Evolutionary conservation across 2,329 filamentous ascomycete species (phyloP), one percentile per base, ranked within the genome.

Genomic region (Mycosphaerelloides madeirae): DNA sequence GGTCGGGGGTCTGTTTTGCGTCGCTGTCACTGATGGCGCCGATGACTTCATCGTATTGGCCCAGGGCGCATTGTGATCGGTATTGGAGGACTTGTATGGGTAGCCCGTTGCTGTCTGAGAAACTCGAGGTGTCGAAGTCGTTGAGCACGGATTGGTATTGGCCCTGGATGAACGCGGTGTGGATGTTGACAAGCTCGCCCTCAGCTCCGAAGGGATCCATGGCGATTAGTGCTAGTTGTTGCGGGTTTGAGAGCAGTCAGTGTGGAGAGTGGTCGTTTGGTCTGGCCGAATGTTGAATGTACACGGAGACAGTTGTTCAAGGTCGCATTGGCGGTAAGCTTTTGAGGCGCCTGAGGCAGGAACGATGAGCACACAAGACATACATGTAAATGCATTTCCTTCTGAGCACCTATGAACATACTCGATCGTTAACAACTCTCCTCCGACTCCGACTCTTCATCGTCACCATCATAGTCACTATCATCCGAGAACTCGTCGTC

Each of bases 21-120:
- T 78, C 79, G 48, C 78, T 79, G 64, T 81, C 75, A 36, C 85
- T 76, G 45, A 80, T 68, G 20, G 87, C 81, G 46, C 79, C 75
- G 43, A 88, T 70, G 8, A 93, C 89, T 52, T 84, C 78, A 52
- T 83, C 74, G 50, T 83, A 79, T 63, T 95, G 81, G 43, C 88
- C 87, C 6, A 91, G 78, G 40, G 89, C 89, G 60, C 95, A 81
- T 63, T 84, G 84, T 33, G 91, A 83, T 64, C 93, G 87, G 52
- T 91, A 80, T 64, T 84, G 77, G 44, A 97, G 80, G 34, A 95
- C 72, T 46, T 83, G 83, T 31, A 87, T 85, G 32, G 87, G 80
- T 12, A 89, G 75, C 36, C 76, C 75, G 71, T 96, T 96, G 60
- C 85, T 81, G 52, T 82, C 57, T 34, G 87, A 93, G 62, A 97